Conservation (phyloP, 1,284 basidiomycete species). For the Pseudozyma hubeiensis region DNA sequence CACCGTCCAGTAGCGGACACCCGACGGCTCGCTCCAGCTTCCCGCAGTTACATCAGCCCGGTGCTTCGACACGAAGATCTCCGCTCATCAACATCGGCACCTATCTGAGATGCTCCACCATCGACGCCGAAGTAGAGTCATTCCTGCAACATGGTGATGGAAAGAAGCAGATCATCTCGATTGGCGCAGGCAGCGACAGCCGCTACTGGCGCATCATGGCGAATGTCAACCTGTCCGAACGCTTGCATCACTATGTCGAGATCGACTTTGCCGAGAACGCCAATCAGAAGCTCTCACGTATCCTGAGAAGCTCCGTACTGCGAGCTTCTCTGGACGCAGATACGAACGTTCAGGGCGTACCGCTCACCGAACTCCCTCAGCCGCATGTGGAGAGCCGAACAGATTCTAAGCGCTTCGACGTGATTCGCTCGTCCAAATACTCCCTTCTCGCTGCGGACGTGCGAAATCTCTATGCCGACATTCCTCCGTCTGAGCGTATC, state of each 20-base stretch:
- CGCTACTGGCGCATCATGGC: slow-evolving; percentile 88
- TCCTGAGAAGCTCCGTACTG: slow-evolving; percentile 78
- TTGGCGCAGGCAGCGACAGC: slow-evolving; percentile 93
- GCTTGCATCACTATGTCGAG: slow-evolving; percentile 78
- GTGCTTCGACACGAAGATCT: slow-evolving; percentile 73
- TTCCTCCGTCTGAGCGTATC: slow-evolving; percentile 3
- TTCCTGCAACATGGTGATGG: slow-evolving; percentile 74
- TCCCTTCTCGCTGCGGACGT: slow-evolving; percentile 43
- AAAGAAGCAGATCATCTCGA: slow-evolving; percentile 81
- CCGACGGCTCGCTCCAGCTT: not conserved
- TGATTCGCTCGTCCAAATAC: slow-evolving; percentile 28
- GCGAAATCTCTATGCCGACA: slow-evolving; percentile 22
- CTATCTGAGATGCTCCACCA: slow-evolving; percentile 81
- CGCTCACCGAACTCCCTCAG: not conserved
- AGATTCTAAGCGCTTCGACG: not conserved
- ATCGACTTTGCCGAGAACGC: slow-evolving; percentile 90
- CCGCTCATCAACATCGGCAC: slow-evolving; percentile 97
- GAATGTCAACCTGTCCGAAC: slow-evolving; percentile 61
- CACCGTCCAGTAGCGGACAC: not conserved
- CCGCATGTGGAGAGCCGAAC: not conserved
- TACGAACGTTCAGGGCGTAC: slow-evolving; percentile 3
- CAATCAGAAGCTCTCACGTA: slow-evolving; percentile 82
- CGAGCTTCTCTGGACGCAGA: slow-evolving; percentile 14
- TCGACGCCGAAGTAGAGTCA: slow-evolving; percentile 81
- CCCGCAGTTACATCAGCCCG: slow-evolving; percentile 1